Base-by-base conservation (phyloP, 2,329 filamentous ascomycete genomes). In the Penicillium sp. region DNA sequence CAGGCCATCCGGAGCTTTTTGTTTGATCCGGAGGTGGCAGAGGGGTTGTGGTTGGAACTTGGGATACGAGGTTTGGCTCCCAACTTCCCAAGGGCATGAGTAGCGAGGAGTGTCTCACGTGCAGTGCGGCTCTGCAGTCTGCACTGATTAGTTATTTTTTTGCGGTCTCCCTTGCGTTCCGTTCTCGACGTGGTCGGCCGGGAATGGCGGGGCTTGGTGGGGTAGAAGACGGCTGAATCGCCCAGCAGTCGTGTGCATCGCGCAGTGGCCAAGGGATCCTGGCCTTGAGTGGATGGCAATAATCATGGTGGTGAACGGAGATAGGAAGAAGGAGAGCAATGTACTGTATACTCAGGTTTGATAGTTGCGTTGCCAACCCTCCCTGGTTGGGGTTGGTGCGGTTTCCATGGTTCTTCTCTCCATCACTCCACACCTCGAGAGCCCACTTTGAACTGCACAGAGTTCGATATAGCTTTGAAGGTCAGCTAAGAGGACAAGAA, bases 181-280 rank as follows among this genome's bases (percentile, higher is more conserved):
- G 54, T 59, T 39, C 50, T 64, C 66, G 67, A 69, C 66, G 67
- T 69, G 67, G 65, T 64, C 67, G 61, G 57, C 63, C 62, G 57
- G 63, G 59, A 69, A 67, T 68, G 66, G 67, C 61, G 65, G 67
- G 66, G 65, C 61, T 45, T 57, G 53, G 64, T 65, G 63, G 62
- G 59, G 61, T 38, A 47, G 20, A 55, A 54, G 51, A 49, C 53
- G 52, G 57, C 34, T 22, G 39, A 47, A 15, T 45, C 31, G 38
- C 14, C 31, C 41, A 45, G 28, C 41, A 42, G 15, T 49, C 39
- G 52, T 54, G 38, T 25, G 28, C 37, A 15, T 28, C 43, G 38
- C 20, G 17, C 49, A 34, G 45, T 49, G 45, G 45, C 20, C 45
- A 20, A 50, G 48, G 35, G 12, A 37, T 50, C 48, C 22, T 47